Conservation (phyloP, 208 protist genomes). For the Leishmania tarentolae region DNA sequence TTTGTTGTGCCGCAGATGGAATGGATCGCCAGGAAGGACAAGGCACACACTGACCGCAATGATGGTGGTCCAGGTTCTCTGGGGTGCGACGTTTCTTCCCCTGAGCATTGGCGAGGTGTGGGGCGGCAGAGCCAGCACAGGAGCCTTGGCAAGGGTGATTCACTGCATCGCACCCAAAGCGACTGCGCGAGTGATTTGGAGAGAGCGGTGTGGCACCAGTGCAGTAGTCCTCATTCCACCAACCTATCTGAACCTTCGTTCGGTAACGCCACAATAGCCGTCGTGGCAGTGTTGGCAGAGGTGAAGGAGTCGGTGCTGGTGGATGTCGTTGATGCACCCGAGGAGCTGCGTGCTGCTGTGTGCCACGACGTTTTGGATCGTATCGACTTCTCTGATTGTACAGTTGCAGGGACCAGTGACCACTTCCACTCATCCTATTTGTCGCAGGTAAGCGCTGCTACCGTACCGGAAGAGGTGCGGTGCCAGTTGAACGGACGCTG, state of each 20-base stretch:
- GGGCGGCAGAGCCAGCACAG: not conserved
- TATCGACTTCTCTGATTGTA: conserved; percentile 46
- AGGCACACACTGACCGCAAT: not conserved
- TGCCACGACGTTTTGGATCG: conserved; percentile 49
- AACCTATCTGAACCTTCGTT: too few species aligned
- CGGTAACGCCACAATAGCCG: conserved; percentile 5
- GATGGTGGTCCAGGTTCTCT: not conserved
- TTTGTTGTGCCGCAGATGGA: conserved; percentile 59
- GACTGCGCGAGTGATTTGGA: not conserved
- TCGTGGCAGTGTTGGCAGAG: conserved; percentile 51
- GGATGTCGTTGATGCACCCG: conserved; percentile 36
- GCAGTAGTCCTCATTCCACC: not conserved
- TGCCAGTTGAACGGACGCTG: conserved; percentile 56
- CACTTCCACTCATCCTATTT: not conserved
- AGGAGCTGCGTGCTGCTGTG: conserved; percentile 52
- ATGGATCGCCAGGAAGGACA: conserved; percentile 7
- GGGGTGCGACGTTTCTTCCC: not conserved
- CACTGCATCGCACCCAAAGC: not conserved
- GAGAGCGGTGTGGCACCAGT: not conserved
- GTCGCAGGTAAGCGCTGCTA: not conserved
- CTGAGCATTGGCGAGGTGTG: not conserved
- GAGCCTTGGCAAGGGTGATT: not conserved
- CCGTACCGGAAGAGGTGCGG: not conserved
- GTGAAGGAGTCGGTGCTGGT: conserved; percentile 31
- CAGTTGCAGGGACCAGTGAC: not conserved